Evolutionary conservation across 495 filamentous ascomycete genomes (phyloP).

Genomic region (Tuber magnatum): DNA sequence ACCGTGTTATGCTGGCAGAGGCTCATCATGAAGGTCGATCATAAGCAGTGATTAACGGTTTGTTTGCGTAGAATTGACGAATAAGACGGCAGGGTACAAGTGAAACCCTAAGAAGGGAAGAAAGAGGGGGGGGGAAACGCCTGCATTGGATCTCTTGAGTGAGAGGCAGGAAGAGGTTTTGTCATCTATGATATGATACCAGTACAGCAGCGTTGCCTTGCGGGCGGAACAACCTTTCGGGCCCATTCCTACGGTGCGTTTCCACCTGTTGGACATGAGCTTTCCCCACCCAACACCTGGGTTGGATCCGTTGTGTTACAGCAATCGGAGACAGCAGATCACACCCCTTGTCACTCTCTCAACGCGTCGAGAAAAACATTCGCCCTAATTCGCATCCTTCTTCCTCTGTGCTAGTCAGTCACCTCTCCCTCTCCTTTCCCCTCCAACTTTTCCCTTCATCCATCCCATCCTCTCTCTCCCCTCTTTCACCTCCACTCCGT

Average conservation of each 20-base stretch:
- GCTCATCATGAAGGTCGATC: not conserved
- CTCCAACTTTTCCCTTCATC: slow-evolving; percentile 14
- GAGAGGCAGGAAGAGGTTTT: not conserved
- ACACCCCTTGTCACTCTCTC: slow-evolving; percentile 26
- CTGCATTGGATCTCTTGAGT: not conserved
- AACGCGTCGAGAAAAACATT: slow-evolving; percentile 39
- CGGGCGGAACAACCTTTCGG: not conserved
- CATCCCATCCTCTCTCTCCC: slow-evolving; percentile 11
- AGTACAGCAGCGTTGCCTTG: not conserved
- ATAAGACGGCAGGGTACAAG: not conserved
- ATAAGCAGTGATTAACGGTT: not conserved
- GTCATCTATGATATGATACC: no score
- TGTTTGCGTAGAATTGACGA: not conserved
- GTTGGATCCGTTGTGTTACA: slow-evolving; percentile 24
- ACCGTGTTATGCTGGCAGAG: no score
- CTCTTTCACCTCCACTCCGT: slow-evolving; percentile 5
- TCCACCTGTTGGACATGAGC: not conserved
- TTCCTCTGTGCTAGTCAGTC: slow-evolving; percentile 16
- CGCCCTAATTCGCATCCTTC: slow-evolving; percentile 28
- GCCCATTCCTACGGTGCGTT: not conserved
- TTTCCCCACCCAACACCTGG: slow-evolving; percentile 13
- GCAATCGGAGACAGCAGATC: not conserved
- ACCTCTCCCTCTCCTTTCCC: slow-evolving; percentile 24
- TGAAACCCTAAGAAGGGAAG: not conserved
- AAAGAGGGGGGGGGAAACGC: not conserved